These are phyloP conservation scores for Amanita subjunquillea DNA, from an alignment of 768 basidiomycete genomes.

Conservation along the genomic window DNA sequence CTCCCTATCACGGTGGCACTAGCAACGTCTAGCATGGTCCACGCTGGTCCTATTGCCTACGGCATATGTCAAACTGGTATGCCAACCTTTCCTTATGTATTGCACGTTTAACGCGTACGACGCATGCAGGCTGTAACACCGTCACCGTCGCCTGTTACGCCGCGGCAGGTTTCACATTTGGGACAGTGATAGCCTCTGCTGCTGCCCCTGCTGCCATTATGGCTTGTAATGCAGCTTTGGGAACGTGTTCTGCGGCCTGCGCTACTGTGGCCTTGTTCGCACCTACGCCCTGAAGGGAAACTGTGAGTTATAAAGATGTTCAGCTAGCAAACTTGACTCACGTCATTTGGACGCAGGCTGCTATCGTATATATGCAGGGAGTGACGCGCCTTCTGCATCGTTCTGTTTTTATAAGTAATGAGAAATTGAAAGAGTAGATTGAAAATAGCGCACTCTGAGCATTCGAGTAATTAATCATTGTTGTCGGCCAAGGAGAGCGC, in stretches of 20 bases:
- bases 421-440: too few relatives aligned
- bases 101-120: neutral
- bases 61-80: too few relatives aligned
- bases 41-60: too few relatives aligned
- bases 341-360: too few relatives aligned
- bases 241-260: constrained; percentile 29
- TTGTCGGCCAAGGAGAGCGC: too few relatives aligned
- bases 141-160: constrained; percentile 32
- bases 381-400: too few relatives aligned
- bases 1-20: neutral
- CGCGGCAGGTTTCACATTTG: constrained; percentile 31
- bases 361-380: too few relatives aligned
- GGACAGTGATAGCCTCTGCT: constrained; percentile 25
- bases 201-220: constrained; percentile 27
- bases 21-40: neutral
- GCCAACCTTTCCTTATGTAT: too few relatives aligned
- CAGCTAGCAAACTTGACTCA: too few relatives aligned
- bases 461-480: too few relatives aligned
- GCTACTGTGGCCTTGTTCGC: constrained; percentile 20
- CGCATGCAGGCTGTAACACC: constrained; percentile 18
- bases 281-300: constrained; percentile 21
- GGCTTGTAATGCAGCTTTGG: constrained; percentile 32
- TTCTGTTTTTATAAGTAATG: neutral
- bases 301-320: too few relatives aligned
- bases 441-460: too few relatives aligned